These are phyloP conservation scores for Hawksworthiomyces lignivorus DNA, from an alignment of 2,329 filamentous ascomycete species.

Conservation along the genomic window DNA sequence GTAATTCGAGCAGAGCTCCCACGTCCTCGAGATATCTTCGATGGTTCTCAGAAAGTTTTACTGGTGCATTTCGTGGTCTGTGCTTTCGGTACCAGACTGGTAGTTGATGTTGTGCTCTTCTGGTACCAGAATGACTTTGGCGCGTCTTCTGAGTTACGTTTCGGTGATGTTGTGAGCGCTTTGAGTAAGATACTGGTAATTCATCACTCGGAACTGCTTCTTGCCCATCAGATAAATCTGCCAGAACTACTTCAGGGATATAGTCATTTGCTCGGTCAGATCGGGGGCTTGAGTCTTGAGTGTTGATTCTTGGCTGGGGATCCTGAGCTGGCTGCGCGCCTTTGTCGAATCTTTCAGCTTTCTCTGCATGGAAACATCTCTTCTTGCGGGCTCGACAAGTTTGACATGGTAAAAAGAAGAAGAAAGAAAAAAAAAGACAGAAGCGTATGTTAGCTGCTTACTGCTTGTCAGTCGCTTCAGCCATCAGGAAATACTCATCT, in stretches of 20 bases:
- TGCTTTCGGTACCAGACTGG: neutral
- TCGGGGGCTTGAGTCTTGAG: constrained; percentile 1
- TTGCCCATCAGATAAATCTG: constrained; percentile 1
- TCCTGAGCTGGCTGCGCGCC: too few species aligned
- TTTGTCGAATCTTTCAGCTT: neutral
- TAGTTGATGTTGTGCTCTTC: neutral
- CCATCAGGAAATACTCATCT: neutral
- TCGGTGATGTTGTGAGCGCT: too few species aligned
- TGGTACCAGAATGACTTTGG: neutral
- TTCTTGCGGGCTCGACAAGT: constrained; percentile 2
- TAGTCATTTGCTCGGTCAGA: constrained; percentile 1
- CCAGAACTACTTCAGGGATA: constrained; percentile 1
- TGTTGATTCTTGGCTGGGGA: neutral
- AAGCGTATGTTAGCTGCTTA: neutral
- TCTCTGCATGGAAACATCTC: constrained; percentile 2
- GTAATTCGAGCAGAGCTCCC: too few species aligned
- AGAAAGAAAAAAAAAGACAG: too few species aligned
- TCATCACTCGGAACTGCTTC: neutral
- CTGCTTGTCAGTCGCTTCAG: neutral
- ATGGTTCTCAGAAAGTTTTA: neutral
- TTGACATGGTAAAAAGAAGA: neutral
- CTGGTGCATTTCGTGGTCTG: neutral
- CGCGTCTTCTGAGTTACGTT: neutral
- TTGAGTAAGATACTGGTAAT: too few species aligned
- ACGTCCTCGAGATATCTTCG: neutral